A percentile compares a stretch with the other conserved stretches of the same genome.
phyloP scores from a whole-genome alignment of 2,329 filamentous ascomycete genomes.

The Aspergillus eucalypticola region DNA sequence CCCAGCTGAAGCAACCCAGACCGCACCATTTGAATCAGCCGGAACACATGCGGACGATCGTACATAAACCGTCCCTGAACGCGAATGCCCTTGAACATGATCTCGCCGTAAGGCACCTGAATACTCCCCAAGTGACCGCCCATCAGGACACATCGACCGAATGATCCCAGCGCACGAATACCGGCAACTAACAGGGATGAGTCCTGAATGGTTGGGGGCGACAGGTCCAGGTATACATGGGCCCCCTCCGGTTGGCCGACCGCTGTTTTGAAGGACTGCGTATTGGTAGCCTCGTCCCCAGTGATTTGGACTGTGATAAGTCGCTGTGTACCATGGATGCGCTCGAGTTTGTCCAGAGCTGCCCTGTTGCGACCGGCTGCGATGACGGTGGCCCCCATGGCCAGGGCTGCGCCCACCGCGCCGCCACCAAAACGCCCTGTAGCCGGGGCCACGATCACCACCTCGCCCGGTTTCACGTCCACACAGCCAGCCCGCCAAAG shows the following conservation, averaged over 20 bases:
- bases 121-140: not conserved
- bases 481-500: conserved; percentile 1
- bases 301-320: not conserved
- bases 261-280: not conserved
- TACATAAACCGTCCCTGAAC: conserved; percentile 12
- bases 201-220: not conserved
- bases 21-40: conserved; percentile 4
- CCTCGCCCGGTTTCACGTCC: conserved; percentile 2
- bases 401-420: not conserved
- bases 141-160: conserved; percentile 1
- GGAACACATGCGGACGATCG: not conserved
- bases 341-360: not conserved
- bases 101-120: not conserved
- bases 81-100: conserved; percentile 4
- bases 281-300: not conserved
- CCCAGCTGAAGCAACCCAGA: conserved; percentile 1
- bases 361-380: not conserved
- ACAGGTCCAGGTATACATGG: conserved; percentile 2
- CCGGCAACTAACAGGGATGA: not conserved
- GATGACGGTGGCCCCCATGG: not conserved
- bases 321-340: not conserved
- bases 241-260: not conserved
- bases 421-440: conserved; percentile 6
- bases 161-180: not conserved
- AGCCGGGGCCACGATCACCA: not conserved